These are phyloP conservation scores for Cairneyella variabilis DNA, from an alignment of 495 filamentous ascomycete species.

Conservation along the genomic window DNA sequence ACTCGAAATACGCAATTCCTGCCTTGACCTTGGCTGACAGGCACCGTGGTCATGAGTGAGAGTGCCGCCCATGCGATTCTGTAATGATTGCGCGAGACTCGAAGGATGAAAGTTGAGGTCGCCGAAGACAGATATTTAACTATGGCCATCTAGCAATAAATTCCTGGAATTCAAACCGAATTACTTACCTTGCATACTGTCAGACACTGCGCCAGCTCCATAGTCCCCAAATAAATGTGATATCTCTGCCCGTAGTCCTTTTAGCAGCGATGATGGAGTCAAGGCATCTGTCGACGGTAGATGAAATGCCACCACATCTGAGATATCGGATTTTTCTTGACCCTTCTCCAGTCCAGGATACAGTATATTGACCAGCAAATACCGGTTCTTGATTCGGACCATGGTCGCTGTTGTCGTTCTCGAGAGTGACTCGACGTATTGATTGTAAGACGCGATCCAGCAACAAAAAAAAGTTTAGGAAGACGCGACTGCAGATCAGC, in stretches of 20 bases:
- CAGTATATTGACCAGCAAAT: slow-evolving; percentile 86
- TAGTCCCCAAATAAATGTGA: slow-evolving; percentile 84
- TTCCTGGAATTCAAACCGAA: slow-evolving; percentile 3
- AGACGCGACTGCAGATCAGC: no score
- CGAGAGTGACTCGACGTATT: neutral
- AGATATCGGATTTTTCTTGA: slow-evolving; percentile 34
- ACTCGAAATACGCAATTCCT: slow-evolving; percentile 74
- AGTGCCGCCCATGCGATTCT: slow-evolving; percentile 86
- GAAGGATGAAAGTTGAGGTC: slow-evolving; percentile 91
- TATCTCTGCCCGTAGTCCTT: slow-evolving; percentile 65
- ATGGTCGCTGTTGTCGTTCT: slow-evolving; percentile 48
- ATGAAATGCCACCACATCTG: slow-evolving; percentile 65
- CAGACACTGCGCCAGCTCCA: slow-evolving; percentile 64
- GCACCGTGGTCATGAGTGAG: slow-evolving; percentile 72
- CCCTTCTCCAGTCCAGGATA: slow-evolving; percentile 61
- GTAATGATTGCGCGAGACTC: slow-evolving; percentile 72
- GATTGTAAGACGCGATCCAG: slow-evolving; percentile 9
- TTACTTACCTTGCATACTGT: slow-evolving; percentile 58
- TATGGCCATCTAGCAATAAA: slow-evolving; percentile 30
- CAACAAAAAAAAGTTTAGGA: neutral
- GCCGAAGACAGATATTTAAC: slow-evolving; percentile 90
- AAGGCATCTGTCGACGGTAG: slow-evolving; percentile 68
- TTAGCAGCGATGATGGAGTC: slow-evolving; percentile 57
- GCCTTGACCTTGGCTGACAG: slow-evolving; percentile 47
- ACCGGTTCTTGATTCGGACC: slow-evolving; percentile 94